Base-by-base conservation (phyloP, 2,329 filamentous ascomycete genomes). In the Alternaria brassicicola region DNA sequence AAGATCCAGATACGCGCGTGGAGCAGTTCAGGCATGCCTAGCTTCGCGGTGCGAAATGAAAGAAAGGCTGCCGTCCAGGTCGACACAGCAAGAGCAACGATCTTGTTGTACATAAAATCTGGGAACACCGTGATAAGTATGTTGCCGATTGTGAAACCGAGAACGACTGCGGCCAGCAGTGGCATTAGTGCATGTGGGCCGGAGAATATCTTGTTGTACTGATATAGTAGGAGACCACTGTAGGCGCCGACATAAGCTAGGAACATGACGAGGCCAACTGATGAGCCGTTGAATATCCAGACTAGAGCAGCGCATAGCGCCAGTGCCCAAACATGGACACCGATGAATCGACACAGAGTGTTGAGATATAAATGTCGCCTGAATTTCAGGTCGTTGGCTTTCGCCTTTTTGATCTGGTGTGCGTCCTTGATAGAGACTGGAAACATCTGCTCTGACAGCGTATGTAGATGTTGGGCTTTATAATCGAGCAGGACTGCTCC, bases 401-500 rank as follows among this genome's bases (percentile, higher is more conserved):
- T 79, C 3, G 80, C 77, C 17, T 77, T 68, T 6, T 78, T 76
- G 43, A 84, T 81, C 10, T 80, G 75, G 36, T 79, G 73, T 2
- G 77, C 69, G 15, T 76, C 77, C 23, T 72, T 75, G 36, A 83
- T 79, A 2, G 78, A 77, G 6, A 76, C 64, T 10, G 79, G 76
- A 2, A 76, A 71, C 58, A 80, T 73, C 25, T 78, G 75, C 49
- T 82, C 79, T 3, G 81, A 78, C 2, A 78, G 66, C 12, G 77
- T 78, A 58, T 83, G 80, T 1, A 85, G 75, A 58, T 83, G 80
- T 52, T 83, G 81, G 19, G 83, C 82, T 57, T 85, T 84, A 61
- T 81, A 80, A 62, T 86, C 84, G 25, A 86, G 82, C 21, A 84
- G 75, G 2, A 86, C 83, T 12, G 84, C 84, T 25, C 84, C 83